Conservation (phyloP, 2,329 filamentous ascomycete species). For the Pyricularia sp. region DNA sequence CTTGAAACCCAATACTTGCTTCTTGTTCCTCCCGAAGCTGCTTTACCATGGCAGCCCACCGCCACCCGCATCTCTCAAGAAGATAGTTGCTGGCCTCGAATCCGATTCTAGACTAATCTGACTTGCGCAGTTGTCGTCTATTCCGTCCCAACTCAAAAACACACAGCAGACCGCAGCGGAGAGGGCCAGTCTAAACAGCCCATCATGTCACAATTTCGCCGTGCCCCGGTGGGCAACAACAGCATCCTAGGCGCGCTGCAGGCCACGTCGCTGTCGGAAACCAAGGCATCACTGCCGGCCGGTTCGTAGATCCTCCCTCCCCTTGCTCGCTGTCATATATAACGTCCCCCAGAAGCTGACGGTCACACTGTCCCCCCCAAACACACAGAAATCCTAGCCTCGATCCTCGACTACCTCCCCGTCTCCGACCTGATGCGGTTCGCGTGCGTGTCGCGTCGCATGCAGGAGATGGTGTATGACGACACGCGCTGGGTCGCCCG, state of each 20-base stretch:
- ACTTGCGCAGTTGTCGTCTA: not conserved
- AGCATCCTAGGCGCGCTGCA: constrained; percentile 65
- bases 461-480: constrained; percentile 98
- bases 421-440: constrained; percentile 75
- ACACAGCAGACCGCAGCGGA: not conserved
- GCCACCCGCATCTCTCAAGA: not conserved
- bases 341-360: not conserved
- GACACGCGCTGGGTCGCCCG: constrained; percentile 88
- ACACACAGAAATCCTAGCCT: constrained; percentile 65
- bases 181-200: not conserved
- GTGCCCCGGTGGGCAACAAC: constrained; percentile 19
- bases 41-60: not conserved
- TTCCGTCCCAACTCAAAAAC: not conserved
- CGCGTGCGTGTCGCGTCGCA: constrained; percentile 68
- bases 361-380: not conserved
- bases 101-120: not conserved
- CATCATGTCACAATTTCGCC: constrained; percentile 3
- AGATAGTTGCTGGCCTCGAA: not conserved
- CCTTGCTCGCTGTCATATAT: not conserved
- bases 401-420: constrained; percentile 80
- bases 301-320: constrained; percentile 34
- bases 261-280: constrained; percentile 66
- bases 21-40: not conserved
- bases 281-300: constrained; percentile 68
- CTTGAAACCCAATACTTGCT: not conserved